Base-by-base conservation (phyloP, 129 eudicot species). In the Artemisia tridentata region DNA sequence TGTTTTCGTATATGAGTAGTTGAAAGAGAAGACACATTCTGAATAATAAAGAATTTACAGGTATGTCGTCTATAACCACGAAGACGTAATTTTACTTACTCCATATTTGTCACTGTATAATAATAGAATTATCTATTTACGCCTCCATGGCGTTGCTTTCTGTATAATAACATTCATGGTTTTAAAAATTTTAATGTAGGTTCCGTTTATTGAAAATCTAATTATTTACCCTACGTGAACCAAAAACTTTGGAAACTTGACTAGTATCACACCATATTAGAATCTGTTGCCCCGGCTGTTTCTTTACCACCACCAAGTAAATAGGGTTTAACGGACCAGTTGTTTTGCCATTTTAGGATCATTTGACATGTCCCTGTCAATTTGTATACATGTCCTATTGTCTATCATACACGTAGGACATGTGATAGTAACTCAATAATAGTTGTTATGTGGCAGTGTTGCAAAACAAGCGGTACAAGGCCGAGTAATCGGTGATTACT, bases 111-210 rank as follows among this genome's bases (percentile, higher is more conserved):
- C 11, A 4, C 31, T 27, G 31, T 27, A 27, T 2, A 20, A 34
- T 58, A 38, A 38, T 21, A 19, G 64, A 54, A 54, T 54, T 54
- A 21, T 57, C 6, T 57, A 19, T 21, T 3, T 58, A 58, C 41
- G 41, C 18, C 64, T 58, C 64, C 18, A 19, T 23, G 64, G 64
- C 41, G 27, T 20, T 51, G 56, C 64, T 58, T 58, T 58, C 64
- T 58, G 64, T 58, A 58, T 19, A 58, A 58, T 58, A 23, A 58
- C 64, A 58, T 3, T 23, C 14, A 23, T 5, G 6, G 64, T 58
- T 21, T 21, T 58, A 58, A 10, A 58, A 13, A 1, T 58, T 58
- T 23, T 58, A 29, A 58, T 58, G 29, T 58, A 58, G 64, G 64
- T 58, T 58, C 34, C 8, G 14, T 23, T 58, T 58, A 23, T 58